These are phyloP conservation scores for Lachancea dasiensis DNA, from an alignment of 805 yeast genomes.

Conservation along the genomic window DNA sequence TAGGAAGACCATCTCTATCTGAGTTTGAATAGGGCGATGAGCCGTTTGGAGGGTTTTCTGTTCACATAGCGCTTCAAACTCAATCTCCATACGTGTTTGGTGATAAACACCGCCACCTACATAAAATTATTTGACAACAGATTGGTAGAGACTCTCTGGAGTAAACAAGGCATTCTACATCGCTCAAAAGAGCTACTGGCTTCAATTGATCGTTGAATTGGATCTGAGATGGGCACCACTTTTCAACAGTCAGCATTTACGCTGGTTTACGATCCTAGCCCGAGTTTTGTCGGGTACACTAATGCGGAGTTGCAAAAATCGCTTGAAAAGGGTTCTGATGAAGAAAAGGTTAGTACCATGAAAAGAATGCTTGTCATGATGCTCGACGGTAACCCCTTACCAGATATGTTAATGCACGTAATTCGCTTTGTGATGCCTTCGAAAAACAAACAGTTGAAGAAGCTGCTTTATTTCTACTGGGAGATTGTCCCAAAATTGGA, in stretches of 20 bases:
- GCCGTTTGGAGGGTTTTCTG: no score
- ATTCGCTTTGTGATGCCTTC: conserved; percentile 98
- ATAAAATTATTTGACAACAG: no score
- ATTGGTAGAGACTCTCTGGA: no score
- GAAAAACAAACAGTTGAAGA: conserved; percentile 82
- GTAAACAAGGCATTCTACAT: no score
- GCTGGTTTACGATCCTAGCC: conserved; percentile 69
- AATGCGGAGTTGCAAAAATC: conserved; percentile 67
- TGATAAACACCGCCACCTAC: no score
- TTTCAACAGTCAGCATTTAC: conserved; percentile 53
- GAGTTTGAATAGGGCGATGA: no score
- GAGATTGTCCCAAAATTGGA: conserved; percentile 94
- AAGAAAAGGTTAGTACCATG: conserved; percentile 84
- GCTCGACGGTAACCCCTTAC: conserved; percentile 89
- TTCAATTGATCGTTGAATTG: background rate
- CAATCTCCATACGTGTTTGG: no score
- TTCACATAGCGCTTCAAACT: no score
- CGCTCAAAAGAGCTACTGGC: background rate
- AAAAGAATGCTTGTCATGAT: conserved; percentile 76
- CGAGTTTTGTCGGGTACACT: conserved; percentile 53
- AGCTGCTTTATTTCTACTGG: conserved; percentile 92
- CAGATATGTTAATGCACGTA: conserved; percentile 91
- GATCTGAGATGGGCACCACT: conserved; percentile 2
- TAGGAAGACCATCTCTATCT: no score
- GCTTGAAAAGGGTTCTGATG: conserved; percentile 87